phyloP scores from a whole-genome alignment of 345 rosid species.

The Pugionium dolabratum region DNA sequence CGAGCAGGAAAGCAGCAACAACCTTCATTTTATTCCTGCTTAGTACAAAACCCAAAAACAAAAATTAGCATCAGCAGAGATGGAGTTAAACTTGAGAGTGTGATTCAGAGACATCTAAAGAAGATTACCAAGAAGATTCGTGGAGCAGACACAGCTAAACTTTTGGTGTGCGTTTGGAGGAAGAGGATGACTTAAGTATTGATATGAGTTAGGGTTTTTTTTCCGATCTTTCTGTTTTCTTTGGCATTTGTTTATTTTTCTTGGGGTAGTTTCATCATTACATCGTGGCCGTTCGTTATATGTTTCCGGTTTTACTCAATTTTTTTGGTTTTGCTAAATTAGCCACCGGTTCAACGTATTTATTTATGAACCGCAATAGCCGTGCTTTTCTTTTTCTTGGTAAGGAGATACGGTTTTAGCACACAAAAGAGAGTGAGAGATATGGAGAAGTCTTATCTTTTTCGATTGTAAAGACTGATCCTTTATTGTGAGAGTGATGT shows the following conservation, averaged over 20 bases:
- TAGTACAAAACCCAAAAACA: not conserved
- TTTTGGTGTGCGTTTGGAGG: not conserved
- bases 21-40: no score
- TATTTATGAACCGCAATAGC: not conserved
- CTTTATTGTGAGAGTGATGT: no score
- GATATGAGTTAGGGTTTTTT: constrained; percentile 27
- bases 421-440: no score
- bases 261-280: not conserved
- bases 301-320: not conserved
- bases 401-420: no score
- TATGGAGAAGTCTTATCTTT: no score
- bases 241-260: not conserved
- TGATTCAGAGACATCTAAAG: not conserved
- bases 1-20: no score
- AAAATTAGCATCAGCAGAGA: constrained; percentile 1
- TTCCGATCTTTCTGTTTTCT: not conserved
- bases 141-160: not conserved
- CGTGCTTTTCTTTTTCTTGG: no score
- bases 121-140: constrained; percentile 22
- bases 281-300: constrained; percentile 9
- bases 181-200: constrained; percentile 7
- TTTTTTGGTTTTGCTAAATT: not conserved
- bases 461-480: no score
- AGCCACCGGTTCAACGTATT: not conserved
- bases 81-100: not conserved